A percentile compares a stretch with the other conserved stretches of the same genome.
Conservation (phyloP, 495 filamentous ascomycete genomes). For the Talaromyces thailandensis region DNA sequence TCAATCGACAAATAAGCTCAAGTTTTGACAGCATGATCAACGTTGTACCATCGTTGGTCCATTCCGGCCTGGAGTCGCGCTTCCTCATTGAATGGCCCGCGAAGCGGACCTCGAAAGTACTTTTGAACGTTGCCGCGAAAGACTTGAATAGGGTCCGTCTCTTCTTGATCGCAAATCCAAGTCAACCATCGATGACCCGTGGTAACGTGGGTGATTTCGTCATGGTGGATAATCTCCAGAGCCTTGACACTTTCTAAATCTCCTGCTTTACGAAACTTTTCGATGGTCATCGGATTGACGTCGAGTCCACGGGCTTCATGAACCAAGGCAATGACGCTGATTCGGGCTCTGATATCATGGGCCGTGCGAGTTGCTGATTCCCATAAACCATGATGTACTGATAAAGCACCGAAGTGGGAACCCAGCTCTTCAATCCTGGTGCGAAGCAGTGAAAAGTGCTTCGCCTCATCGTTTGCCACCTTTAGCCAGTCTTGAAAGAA, state of each 20-base stretch:
- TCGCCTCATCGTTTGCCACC: conserved; percentile 44
- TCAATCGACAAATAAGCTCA: background rate
- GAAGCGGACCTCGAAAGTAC: conserved; percentile 36
- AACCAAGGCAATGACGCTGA: conserved; percentile 44
- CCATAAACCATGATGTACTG: conserved; percentile 44
- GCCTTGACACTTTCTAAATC: conserved; percentile 36
- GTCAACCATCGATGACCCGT: conserved; percentile 44
- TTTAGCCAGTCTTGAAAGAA: conserved; percentile 49
- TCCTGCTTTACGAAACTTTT: conserved; percentile 39
- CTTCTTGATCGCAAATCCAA: conserved; percentile 44
- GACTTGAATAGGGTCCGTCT: conserved; percentile 39
- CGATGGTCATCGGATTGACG: conserved; percentile 45
- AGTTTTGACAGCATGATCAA: conserved; percentile 1
- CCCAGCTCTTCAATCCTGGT: conserved; percentile 41
- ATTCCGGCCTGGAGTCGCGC: conserved; percentile 40
- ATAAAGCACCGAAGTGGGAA: conserved; percentile 38
- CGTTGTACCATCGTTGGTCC: conserved; percentile 39
- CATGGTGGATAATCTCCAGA: conserved; percentile 42
- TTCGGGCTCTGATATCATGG: conserved; percentile 39
- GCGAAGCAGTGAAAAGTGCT: conserved; percentile 44
- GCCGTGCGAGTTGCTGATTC: conserved; percentile 36
- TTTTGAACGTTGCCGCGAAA: conserved; percentile 40
- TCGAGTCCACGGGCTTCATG: conserved; percentile 45
- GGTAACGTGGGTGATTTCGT: conserved; percentile 48
- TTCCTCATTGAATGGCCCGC: conserved; percentile 42